phyloP scores from a whole-genome alignment of 139 green algal genomes.

The Chlamydomonas schloesseri region DNA sequence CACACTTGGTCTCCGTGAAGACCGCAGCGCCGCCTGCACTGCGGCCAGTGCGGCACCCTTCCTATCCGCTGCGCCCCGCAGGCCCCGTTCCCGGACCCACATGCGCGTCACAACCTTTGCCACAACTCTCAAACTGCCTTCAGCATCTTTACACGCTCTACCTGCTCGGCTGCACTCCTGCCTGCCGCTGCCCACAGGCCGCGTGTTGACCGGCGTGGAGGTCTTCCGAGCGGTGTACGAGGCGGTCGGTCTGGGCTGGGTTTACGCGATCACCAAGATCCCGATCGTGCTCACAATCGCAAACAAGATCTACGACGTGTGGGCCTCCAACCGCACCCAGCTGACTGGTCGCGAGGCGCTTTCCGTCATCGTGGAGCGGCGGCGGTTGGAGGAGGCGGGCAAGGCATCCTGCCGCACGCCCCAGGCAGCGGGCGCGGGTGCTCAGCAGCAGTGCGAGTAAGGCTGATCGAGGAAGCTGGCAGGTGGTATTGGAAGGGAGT shows the following conservation, averaged over 20 bases:
- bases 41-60: too few relatives aligned
- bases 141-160: too few relatives aligned
- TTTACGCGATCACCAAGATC: constrained; percentile 89
- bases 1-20: too few relatives aligned
- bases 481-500: too few relatives aligned
- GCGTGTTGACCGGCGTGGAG: constrained; percentile 71
- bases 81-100: too few relatives aligned
- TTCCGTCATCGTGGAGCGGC: constrained; percentile 53
- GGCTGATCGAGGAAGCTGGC: too few relatives aligned
- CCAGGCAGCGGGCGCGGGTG: neutral
- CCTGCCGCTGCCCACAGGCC: neutral
- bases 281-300: constrained; percentile 44
- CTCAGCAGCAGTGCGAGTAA: too few relatives aligned
- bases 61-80: too few relatives aligned
- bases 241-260: constrained; percentile 92
- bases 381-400: constrained; percentile 20
- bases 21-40: too few relatives aligned
- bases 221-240: constrained; percentile 84
- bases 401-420: constrained; percentile 32
- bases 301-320: constrained; percentile 90
- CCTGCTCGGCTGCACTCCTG: too few relatives aligned
- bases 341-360: constrained; percentile 64
- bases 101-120: too few relatives aligned
- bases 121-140: too few relatives aligned
- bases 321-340: constrained; percentile 61